Evolutionary conservation across 257 asterid genomes (phyloP), one percentile per base, ranked within the genome.

Genomic region (Schizonepeta tenuifolia): DNA sequence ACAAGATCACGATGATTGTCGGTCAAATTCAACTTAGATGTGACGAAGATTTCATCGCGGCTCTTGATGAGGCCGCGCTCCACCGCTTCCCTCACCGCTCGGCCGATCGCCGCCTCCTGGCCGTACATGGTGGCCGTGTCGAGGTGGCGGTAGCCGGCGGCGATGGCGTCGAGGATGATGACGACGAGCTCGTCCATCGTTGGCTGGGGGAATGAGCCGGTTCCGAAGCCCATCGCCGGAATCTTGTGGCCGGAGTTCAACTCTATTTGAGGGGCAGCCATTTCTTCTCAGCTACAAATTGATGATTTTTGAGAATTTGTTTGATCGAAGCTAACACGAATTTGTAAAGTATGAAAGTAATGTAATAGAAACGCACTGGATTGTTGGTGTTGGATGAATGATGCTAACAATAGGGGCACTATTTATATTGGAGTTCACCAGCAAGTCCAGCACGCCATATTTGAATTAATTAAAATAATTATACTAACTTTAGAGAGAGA

Each of bases 41-140:
- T 82, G 64, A 88, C 75, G 33, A 88, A 88, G 1, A 88, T 40
- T 46, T 88, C 82, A 0, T 72, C 72, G 0, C 91, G 85, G 17
- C 66, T 74, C 53, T 73, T 62, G 18, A 86, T 66, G 4, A 86
- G 47, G 14, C 89, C 81, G 51, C 47, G 63, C 17, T 79, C 75
- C 15, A 84, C 7, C 4, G 89, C 89, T 7, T 49, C 70, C 0
- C 72, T 80, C 79, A 84, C 78, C 2, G 89, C 89, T 24, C 51
- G 56, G 2, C 93, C 90, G 2, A 87, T 50, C 40, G 79, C 77
- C 51, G 76, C 83, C 81, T 85, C 93, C 0, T 84, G 17, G 13
- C 86, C 86, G 54, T 87, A 85, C 15, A 0, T 3, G 12, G 85
- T 11, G 2, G 90, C 88, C 0, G 92, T 87, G 81, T 87, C 92